phyloP scores from a whole-genome alignment of 2,329 filamentous ascomycete genomes.

The Ophiostoma sp. region DNA sequence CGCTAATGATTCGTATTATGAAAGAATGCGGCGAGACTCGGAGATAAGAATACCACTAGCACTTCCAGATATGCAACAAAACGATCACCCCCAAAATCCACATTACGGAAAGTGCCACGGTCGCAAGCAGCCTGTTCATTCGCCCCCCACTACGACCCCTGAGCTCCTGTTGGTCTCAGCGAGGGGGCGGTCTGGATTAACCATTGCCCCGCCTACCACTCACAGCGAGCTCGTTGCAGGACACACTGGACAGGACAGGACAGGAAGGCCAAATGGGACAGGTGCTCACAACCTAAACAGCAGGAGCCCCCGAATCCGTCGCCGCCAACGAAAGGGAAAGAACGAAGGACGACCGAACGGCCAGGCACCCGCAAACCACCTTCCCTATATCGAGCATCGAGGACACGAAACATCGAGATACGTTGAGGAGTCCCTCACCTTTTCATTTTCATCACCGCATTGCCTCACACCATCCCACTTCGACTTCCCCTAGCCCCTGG shows the following conservation, averaged over 20 bases:
- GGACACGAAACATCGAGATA: not conserved
- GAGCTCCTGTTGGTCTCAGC: slow-evolving; percentile 11
- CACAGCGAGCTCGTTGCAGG: slow-evolving; percentile 18
- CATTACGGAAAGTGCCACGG: slow-evolving; percentile 2
- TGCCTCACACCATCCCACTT: not conserved
- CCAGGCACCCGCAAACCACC: slow-evolving; percentile 19
- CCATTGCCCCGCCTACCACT: slow-evolving; percentile 29
- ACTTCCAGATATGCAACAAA: not conserved
- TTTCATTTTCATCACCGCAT: not conserved
- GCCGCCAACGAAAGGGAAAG: not conserved
- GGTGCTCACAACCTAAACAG: slow-evolving; percentile 1
- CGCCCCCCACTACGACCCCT: slow-evolving; percentile 20
- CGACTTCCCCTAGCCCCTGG: not conserved
- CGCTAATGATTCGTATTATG: slow-evolving; percentile 8
- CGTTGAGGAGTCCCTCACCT: not conserved
- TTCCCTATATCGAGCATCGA: not conserved
- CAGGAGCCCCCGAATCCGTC: not conserved
- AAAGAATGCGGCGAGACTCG: slow-evolving; percentile 10
- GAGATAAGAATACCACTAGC: not conserved
- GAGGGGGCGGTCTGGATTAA: slow-evolving; percentile 30
- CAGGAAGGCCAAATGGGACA: not conserved
- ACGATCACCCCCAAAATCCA: not conserved
- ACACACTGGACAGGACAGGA: not conserved
- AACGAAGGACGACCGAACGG: not conserved
- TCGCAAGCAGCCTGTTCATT: slow-evolving; percentile 12